A percentile compares a stretch with the other conserved stretches of the same genome.
phyloP scores from a whole-genome alignment of 768 basidiomycete species.

The Cyclocybe cylindracea region DNA sequence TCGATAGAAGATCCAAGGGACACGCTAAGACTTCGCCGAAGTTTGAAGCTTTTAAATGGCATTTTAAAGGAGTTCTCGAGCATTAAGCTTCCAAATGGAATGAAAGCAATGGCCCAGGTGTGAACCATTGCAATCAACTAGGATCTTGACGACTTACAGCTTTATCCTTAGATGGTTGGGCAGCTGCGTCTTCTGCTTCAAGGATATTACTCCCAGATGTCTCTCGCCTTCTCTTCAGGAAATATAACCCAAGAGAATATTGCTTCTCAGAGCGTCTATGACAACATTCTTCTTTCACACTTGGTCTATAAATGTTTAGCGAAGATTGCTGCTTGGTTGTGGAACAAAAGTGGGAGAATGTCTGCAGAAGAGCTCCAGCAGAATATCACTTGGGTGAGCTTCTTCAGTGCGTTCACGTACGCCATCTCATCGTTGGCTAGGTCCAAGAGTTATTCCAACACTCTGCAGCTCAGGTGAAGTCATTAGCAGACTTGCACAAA shows the following conservation, averaged over 20 bases:
- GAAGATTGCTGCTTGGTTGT: constrained; percentile 74
- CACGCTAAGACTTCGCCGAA: constrained; percentile 55
- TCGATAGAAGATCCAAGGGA: constrained; percentile 41
- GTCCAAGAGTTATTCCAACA: constrained; percentile 60
- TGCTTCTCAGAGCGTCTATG: constrained; percentile 32
- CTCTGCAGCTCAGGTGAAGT: constrained; percentile 56
- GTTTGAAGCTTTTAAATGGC: constrained; percentile 63
- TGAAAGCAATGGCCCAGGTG: constrained; percentile 68
- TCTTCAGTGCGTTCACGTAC: background rate
- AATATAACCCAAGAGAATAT: constrained; percentile 46
- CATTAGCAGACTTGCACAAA: constrained; percentile 59
- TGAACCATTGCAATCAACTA: constrained; percentile 10
- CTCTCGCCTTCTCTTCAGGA: constrained; percentile 37
- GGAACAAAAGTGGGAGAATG: constrained; percentile 51
- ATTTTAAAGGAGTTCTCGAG: constrained; percentile 70
- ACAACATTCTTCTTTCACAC: constrained; percentile 57
- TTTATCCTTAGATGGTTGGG: constrained; percentile 46
- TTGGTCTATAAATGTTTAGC: constrained; percentile 74
- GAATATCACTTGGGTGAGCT: constrained; percentile 56
- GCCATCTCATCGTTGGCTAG: constrained; percentile 34
- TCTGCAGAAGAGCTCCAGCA: constrained; percentile 42
- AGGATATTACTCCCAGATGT: constrained; percentile 59
- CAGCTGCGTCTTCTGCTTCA: constrained; percentile 57
- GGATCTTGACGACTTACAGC: background rate
- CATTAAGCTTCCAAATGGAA: constrained; percentile 69